Evolutionary conservation across 2,329 filamentous ascomycete species (phyloP), one percentile per base, ranked within the genome.

Genomic region (Fusarium anguioides): DNA sequence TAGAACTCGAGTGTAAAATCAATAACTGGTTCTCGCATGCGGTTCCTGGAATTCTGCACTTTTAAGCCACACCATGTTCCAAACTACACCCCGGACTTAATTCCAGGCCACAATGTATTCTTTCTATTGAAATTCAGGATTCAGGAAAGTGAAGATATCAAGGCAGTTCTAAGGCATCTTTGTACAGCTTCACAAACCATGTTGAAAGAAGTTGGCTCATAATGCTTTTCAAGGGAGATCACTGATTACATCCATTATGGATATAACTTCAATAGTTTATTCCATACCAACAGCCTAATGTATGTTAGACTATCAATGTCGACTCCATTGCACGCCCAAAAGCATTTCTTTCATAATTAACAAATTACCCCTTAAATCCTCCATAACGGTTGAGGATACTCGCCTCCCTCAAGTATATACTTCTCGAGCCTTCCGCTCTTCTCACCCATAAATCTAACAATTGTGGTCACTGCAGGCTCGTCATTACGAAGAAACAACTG

Each of bases 321-420:
- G 6, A 37, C 29, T 11, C 11, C 10, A 10, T 29, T 10, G 8
- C 12, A 50, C 18, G 5, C 12, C 20, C 10, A n/a, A 6, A 3
- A 39, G 9, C 9, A 21, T 12, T 10, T 17, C 8, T 36, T 40
- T n/a, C 20, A 24, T 23, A n/a, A 17, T 29, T 4, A 10, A 18
- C 29, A 21, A 18, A 23, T 15, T n/a, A 26, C 36, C 5, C 21
- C 8, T 40, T 18, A 51, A 17, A 60, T 51, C 31, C 36, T 47
- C 66, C 64, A 70, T 14, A 31, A 18, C 23, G 52, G 61, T 12
- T 15, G 42, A 20, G 68, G 68, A 47, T 64, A 69, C 39, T 71
- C 48, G 12, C 68, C 68, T 21, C 68, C 58, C 11, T 67, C 39
- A 21, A 71, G 14, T 10, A 71, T 51, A 26, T 51, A 71, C 42